Evolutionary conservation across 352 stramenopile genomes (phyloP).

Genomic region (Globisporangium acanthophoron): DNA sequence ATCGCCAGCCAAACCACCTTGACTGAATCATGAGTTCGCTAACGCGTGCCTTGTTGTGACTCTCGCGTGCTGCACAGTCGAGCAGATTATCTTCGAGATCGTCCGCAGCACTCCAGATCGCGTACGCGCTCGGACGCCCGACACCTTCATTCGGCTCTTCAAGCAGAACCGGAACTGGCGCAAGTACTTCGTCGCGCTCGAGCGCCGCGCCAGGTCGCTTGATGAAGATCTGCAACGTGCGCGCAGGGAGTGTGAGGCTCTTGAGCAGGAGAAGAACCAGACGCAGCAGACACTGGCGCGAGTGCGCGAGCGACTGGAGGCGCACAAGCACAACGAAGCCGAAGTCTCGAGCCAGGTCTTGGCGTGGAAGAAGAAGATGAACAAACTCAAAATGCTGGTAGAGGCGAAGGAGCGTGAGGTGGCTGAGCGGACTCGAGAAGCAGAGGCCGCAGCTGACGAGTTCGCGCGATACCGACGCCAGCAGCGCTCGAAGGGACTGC

Average conservation of each 20-base stretch:
- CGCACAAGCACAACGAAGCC: constrained; percentile 19
- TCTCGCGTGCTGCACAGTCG: constrained; percentile 25
- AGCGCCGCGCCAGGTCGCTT: constrained; percentile 28
- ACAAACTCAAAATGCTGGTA: constrained; percentile 39
- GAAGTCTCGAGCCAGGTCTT: constrained; percentile 29
- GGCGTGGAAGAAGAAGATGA: constrained; percentile 52
- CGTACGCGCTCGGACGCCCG: constrained; percentile 31
- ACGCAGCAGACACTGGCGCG: constrained; percentile 17
- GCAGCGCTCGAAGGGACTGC: constrained; percentile 28
- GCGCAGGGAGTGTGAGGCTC: constrained; percentile 24
- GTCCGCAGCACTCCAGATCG: constrained; percentile 48
- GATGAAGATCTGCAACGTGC: constrained; percentile 30
- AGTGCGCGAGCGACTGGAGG: constrained; percentile 20
- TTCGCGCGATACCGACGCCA: constrained; percentile 27
- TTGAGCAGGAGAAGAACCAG: constrained; percentile 22
- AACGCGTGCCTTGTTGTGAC: background rate
- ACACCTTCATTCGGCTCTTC: constrained; percentile 55
- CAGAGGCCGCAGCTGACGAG: constrained; percentile 20
- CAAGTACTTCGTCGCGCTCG: constrained; percentile 61
- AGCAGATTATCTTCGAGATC: constrained; percentile 60
- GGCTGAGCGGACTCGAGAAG: constrained; percentile 21
- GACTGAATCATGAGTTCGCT: background rate
- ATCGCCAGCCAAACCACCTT: background rate
- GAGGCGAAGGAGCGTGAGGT: constrained; percentile 38
- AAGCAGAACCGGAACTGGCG: constrained; percentile 75